These are phyloP conservation scores for Kwoniella pini DNA, from an alignment of 768 basidiomycete genomes.

Conservation along the genomic window DNA sequence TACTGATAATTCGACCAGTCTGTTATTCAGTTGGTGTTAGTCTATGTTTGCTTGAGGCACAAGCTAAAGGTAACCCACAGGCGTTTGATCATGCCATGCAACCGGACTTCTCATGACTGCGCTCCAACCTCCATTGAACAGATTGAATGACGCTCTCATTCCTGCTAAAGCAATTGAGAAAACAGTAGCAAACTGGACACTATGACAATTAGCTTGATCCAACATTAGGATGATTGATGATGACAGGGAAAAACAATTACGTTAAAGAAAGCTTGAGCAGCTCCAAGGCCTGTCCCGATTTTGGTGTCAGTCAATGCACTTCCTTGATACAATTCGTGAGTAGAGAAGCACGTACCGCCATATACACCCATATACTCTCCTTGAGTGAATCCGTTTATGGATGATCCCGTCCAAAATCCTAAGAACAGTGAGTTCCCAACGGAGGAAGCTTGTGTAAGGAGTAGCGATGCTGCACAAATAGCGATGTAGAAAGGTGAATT, in stretches of 20 bases:
- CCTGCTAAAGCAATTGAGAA: slow-evolving; percentile 45
- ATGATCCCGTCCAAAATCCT: slow-evolving; percentile 68
- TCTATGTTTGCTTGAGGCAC: no score
- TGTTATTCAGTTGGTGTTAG: no score
- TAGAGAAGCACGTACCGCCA: slow-evolving; percentile 43
- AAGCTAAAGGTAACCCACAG: slow-evolving; percentile 11
- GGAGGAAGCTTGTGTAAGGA: slow-evolving; percentile 60
- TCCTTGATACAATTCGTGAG: background rate
- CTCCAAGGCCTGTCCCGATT: slow-evolving; percentile 37
- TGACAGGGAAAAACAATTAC: slow-evolving; percentile 15
- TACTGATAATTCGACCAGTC: slow-evolving; percentile 44
- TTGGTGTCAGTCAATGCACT: no score
- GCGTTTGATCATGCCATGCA: slow-evolving; percentile 72
- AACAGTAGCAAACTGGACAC: slow-evolving; percentile 22
- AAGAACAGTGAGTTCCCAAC: slow-evolving; percentile 70
- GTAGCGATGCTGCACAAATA: slow-evolving; percentile 58
- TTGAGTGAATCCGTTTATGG: slow-evolving; percentile 63
- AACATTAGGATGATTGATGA: no score
- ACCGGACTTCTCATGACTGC: slow-evolving; percentile 65
- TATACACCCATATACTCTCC: slow-evolving; percentile 69
- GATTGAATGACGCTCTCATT: slow-evolving; percentile 55
- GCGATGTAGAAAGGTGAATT: slow-evolving; percentile 55
- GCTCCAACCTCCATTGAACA: slow-evolving; percentile 63
- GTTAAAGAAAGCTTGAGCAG: slow-evolving; percentile 23
- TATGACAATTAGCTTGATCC: background rate